A percentile compares a stretch with the other conserved stretches of the same genome.
These are phyloP conservation scores for Elsinoe ampelina DNA, from an alignment of 2,329 filamentous ascomycete genomes.

Conservation along the genomic window DNA sequence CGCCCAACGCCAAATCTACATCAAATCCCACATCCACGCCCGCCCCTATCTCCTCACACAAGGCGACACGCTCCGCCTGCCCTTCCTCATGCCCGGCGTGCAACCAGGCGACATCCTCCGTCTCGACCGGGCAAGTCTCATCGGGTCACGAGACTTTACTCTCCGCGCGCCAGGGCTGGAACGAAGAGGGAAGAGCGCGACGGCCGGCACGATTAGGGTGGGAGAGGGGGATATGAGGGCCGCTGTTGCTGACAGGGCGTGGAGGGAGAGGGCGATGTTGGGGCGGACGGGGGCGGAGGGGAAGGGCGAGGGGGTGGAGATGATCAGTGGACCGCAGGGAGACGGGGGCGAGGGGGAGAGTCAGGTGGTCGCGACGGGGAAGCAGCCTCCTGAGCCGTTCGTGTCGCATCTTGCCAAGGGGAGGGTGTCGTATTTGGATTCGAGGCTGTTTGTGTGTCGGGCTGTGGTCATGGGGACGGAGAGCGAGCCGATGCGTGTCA, in stretches of 20 bases:
- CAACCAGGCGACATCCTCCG: conserved; percentile 74
- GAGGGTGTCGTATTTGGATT: conserved; percentile 56
- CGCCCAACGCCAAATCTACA: conserved; percentile 67
- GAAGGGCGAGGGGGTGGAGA: conserved; percentile 9
- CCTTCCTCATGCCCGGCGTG: conserved; percentile 41
- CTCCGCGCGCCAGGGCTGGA: conserved; percentile 61
- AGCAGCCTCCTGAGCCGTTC: conserved; percentile 22
- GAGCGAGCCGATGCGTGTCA: conserved; percentile 50
- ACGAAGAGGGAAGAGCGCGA: conserved; percentile 24
- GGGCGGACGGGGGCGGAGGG: conserved; percentile 22
- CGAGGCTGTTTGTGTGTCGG: conserved; percentile 73
- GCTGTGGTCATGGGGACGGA: conserved; percentile 79
- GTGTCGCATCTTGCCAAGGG: conserved; percentile 33
- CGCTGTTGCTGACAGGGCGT: conserved; percentile 19
- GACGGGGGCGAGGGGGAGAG: conserved; percentile 12
- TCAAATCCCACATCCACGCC: conserved; percentile 70
- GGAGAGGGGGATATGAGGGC: conserved; percentile 18
- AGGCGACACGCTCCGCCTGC: conserved; percentile 41
- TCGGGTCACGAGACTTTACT: conserved; percentile 86
- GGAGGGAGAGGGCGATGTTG: conserved; percentile 21
- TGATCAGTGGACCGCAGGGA: conserved; percentile 13
- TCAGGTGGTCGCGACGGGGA: not conserved
- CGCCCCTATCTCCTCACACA: conserved; percentile 67
- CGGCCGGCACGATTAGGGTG: conserved; percentile 19
- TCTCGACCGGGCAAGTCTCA: conserved; percentile 69